Evolutionary conservation across 164 flowering plant species (phyloP), one percentile per base, ranked within the genome.

Genomic region (Nymphaea thermarum): DNA sequence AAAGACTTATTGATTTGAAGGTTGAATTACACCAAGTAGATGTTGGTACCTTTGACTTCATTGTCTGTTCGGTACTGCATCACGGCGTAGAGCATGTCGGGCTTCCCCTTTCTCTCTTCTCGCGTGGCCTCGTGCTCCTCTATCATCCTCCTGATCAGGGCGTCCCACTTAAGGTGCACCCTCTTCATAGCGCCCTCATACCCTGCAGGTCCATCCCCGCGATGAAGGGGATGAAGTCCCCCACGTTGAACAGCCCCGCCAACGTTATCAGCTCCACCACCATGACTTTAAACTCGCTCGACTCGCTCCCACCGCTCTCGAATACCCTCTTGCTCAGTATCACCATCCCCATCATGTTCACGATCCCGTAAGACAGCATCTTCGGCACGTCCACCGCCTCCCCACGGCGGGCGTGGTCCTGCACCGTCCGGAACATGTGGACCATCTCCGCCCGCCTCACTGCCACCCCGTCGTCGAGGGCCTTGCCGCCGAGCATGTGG

Each of bases 141-240:
- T 0, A 81, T 57, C 80, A 83, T 80, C 68, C 57, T 74, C 3
- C 70, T 67, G 61, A 83, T 12, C 3, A 80, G 47, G 0, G 1
- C 57, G 44, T 83, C 87, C 53, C 74, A 81, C 51, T 69, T 77
- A 64, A 71, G 72, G 51, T 78, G 80, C 62, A 83, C 18, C 11
- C 17, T 43, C 78, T 81, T 83, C 84, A 78, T 83, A 43, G 72
- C 71, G 0, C 69, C n/a, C 64, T 67, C 77, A 78, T 77, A n/a
- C 87, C 84, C 47, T 80, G 84, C 67, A 83, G 62, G 42, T 83
- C 83, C 82, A 81, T 67, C 80, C 81, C 76, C 2, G 75, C 81
- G 43, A 84, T 62, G 0, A 80, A 72, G 0, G 87, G 85, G 2
- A 82, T 80, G 45, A 77, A 82, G 36, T 84, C 84, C 0, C 87